These are phyloP conservation scores for Epichloe elymi DNA, from an alignment of 2,329 filamentous ascomycete species.

Conservation along the genomic window DNA sequence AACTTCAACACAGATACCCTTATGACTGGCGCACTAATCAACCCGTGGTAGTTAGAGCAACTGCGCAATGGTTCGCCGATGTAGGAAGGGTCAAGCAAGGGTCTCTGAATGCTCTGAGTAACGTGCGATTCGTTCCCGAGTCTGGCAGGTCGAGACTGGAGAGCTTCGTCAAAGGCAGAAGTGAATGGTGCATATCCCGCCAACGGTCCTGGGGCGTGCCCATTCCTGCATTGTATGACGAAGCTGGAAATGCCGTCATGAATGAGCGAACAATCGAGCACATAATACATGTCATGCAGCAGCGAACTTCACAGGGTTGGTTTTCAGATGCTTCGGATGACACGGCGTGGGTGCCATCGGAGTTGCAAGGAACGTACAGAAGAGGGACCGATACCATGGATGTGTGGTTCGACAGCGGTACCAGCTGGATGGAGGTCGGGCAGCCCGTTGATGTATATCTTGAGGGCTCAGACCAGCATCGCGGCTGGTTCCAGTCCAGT, in stretches of 20 bases:
- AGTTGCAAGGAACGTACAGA: constrained; percentile 47
- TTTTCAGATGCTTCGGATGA: constrained; percentile 75
- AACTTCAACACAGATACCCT: constrained; percentile 82
- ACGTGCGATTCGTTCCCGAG: constrained; percentile 68
- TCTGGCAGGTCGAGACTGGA: constrained; percentile 61
- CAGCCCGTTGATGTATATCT: constrained; percentile 71
- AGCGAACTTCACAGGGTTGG: constrained; percentile 83
- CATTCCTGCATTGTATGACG: constrained; percentile 78
- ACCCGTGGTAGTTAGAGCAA: constrained; percentile 81
- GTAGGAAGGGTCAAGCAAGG: constrained; percentile 68
- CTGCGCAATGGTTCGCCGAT: constrained; percentile 96
- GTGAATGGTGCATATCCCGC: constrained; percentile 95
- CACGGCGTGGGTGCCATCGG: constrained; percentile 58
- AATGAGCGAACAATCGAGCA: constrained; percentile 68
- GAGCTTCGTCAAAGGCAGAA: constrained; percentile 76
- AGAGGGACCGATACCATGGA: constrained; percentile 95
- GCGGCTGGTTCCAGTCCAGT: constrained; percentile 97
- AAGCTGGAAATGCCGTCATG: constrained; percentile 61
- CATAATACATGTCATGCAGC: constrained; percentile 64
- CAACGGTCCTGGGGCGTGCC: constrained; percentile 95
- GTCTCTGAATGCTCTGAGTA: constrained; percentile 54
- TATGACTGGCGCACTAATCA: constrained; percentile 96
- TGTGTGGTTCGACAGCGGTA: constrained; percentile 98
- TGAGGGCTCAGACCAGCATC: constrained; percentile 90
- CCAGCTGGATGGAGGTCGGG: constrained; percentile 61